Percentiles rank a stretch among this genome's conserved stretches.
phyloP scores from a whole-genome alignment of 2,329 filamentous ascomycete species.

The Fusarium coicis region DNA sequence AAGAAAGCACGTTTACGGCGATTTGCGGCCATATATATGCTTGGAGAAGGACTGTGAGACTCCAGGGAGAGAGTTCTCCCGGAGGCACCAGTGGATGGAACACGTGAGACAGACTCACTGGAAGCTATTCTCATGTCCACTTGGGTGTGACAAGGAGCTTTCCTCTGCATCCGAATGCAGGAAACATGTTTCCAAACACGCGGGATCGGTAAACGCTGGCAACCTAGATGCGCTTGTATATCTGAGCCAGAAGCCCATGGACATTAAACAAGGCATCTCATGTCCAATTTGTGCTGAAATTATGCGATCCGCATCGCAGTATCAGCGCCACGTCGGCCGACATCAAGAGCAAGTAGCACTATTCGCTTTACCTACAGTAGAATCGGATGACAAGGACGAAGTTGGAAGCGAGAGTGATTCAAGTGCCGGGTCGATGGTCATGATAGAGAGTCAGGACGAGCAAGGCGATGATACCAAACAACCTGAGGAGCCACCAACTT shows the following conservation, averaged over 20 bases:
- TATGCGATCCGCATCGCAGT: neutral
- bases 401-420: too few relatives aligned
- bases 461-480: neutral
- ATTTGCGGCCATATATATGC: neutral
- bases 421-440: too few relatives aligned
- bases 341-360: neutral
- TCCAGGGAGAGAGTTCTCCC: neutral
- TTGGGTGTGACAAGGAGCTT: neutral
- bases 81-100: neutral
- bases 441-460: too few relatives aligned
- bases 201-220: neutral
- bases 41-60: neutral
- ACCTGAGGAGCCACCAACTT: neutral
- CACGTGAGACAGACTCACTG: neutral
- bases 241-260: neutral
- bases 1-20: neutral
- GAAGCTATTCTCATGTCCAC: neutral
- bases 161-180: neutral
- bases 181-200: neutral
- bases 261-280: neutral
- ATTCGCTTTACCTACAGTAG: neutral
- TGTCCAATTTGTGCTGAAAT: neutral
- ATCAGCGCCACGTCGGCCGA: neutral
- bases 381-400: neutral
- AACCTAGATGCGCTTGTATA: neutral